These are phyloP conservation scores for Deinandra increscens DNA, from an alignment of 129 eudicot genomes.

Conservation along the genomic window DNA sequence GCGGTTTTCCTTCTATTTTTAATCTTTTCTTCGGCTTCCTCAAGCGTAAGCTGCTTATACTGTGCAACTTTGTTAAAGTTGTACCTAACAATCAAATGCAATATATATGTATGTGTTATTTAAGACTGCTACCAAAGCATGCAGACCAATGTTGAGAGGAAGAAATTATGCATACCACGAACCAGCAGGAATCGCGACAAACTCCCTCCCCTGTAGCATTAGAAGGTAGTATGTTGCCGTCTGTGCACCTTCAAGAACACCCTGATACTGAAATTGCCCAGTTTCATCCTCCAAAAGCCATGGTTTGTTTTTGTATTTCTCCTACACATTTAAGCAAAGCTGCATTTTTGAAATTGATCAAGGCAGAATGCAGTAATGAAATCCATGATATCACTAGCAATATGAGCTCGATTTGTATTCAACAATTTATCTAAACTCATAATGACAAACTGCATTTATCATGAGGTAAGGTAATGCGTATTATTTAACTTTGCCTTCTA, in stretches of 20 bases:
- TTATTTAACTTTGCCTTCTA: constrained; percentile 19
- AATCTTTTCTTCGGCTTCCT: constrained; percentile 97
- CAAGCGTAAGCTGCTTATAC: constrained; percentile 93
- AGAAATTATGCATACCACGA: constrained; percentile 58
- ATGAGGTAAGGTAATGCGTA: constrained; percentile 1
- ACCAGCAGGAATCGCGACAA: constrained; percentile 97
- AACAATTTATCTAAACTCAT: constrained; percentile 3
- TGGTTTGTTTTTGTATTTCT: constrained; percentile 93
- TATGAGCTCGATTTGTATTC: constrained; percentile 18
- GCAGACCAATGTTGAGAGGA: not conserved
- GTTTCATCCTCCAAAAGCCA: constrained; percentile 97
- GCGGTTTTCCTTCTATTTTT: constrained; percentile 91
- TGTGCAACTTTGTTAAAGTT: constrained; percentile 95
- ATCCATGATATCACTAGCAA: not conserved
- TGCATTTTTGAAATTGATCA: not conserved
- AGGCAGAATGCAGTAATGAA: not conserved
- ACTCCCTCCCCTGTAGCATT: constrained; percentile 95
- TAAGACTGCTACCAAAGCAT: not conserved
- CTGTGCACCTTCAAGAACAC: constrained; percentile 91
- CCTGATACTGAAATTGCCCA: constrained; percentile 81
- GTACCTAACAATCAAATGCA: constrained; percentile 50
- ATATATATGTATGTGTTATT: not conserved
- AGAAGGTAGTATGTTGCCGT: constrained; percentile 90
- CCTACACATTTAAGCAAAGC: constrained; percentile 44
- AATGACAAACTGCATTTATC: not conserved